A percentile compares a stretch with the other conserved stretches of the same genome.
Evolutionary conservation across 208 protist genomes (phyloP).

Genomic region (Trypanosoma cruzi): DNA sequence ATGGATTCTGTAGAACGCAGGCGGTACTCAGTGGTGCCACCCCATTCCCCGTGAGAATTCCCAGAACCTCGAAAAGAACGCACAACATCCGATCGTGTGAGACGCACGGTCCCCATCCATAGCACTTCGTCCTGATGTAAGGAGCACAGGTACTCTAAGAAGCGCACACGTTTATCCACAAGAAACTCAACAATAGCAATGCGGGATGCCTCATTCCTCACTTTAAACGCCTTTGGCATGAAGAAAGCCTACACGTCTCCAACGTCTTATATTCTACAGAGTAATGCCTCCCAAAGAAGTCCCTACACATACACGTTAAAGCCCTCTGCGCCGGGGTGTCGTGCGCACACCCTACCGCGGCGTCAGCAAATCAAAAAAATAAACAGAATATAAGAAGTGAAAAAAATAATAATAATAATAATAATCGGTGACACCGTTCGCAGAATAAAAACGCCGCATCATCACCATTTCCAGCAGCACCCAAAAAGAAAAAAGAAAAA

Average conservation of each 20-base stretch:
- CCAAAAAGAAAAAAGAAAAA: slow-evolving; percentile 9
- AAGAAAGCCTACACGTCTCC: neutral
- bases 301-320: no score
- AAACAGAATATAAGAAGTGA: no score
- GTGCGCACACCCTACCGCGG: no score
- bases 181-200: slow-evolving; percentile 62
- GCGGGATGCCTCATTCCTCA: slow-evolving; percentile 47
- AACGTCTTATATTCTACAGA: neutral
- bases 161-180: slow-evolving; percentile 67
- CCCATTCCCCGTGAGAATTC: neutral
- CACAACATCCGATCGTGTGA: slow-evolving; percentile 36
- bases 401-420: no score
- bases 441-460: no score
- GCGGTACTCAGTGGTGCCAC: neutral
- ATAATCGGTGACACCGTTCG: no score
- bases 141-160: slow-evolving; percentile 66
- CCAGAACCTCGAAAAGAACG: slow-evolving; percentile 6
- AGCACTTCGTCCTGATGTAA: slow-evolving; percentile 64
- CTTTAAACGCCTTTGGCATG: slow-evolving; percentile 56
- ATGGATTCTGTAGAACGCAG: neutral
- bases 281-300: no score
- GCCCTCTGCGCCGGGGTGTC: no score
- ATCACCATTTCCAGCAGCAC: slow-evolving; percentile 1
- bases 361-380: no score
- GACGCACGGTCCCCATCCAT: slow-evolving; percentile 77